phyloP scores from a whole-genome alignment of 768 basidiomycete species.

The Polyporus arcularius region DNA sequence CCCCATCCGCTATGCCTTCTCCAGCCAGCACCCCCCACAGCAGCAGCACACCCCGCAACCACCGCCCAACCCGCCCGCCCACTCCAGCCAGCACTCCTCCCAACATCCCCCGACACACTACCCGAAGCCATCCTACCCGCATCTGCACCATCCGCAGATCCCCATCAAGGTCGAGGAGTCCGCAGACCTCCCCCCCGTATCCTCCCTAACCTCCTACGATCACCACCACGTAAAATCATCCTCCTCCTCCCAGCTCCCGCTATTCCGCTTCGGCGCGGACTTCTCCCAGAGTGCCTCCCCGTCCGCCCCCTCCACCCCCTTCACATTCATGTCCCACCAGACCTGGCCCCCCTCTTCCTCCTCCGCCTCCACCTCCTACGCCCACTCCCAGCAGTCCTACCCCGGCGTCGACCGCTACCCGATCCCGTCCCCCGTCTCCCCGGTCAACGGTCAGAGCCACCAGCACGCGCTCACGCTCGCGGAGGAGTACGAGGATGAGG shows the following conservation, averaged over 20 bases:
- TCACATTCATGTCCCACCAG: conserved; percentile 29
- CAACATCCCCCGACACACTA: conserved; percentile 5
- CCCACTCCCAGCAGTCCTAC: conserved; percentile 13
- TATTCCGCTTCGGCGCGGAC: conserved; percentile 25
- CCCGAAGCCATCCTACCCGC: conserved; percentile 12
- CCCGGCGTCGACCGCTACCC: conserved; percentile 22
- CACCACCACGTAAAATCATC: conserved; percentile 16
- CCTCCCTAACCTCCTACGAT: conserved; percentile 14
- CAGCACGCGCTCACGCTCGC: conserved; percentile 23
- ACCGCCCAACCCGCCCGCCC: not conserved
- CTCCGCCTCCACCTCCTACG: conserved; percentile 22
- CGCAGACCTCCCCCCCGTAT: conserved; percentile 22
- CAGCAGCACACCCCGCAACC: not conserved
- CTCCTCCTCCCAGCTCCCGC: conserved; percentile 10
- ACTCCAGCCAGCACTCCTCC: not conserved
- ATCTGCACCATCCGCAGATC: conserved; percentile 16
- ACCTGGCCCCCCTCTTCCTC: conserved; percentile 18
- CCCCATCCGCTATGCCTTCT: conserved; percentile 19
- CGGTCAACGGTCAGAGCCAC: conserved; percentile 18
- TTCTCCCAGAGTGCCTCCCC: conserved; percentile 19
- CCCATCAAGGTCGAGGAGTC: conserved; percentile 26
- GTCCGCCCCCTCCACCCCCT: conserved; percentile 24
- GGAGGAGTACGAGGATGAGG: conserved; percentile 49
- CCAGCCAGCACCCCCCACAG: conserved; percentile 13
- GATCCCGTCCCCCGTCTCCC: conserved; percentile 49